Evolutionary conservation across 2,329 filamentous ascomycete genomes (phyloP).

Genomic region (Fusarium hainanense): DNA sequence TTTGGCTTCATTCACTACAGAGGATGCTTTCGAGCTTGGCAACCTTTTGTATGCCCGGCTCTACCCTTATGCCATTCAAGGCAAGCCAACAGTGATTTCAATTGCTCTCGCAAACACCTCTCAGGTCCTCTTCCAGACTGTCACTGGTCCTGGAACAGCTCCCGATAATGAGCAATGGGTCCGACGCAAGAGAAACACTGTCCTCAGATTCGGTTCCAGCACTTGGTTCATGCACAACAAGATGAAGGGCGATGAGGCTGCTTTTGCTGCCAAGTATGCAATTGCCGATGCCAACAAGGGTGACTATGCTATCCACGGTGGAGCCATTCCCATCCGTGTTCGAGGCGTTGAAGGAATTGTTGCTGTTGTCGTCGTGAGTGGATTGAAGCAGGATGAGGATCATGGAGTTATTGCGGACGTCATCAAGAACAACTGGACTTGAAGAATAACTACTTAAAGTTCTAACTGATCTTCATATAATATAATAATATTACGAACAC

Average conservation of each 20-base stretch:
- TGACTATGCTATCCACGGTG: slow-evolving; percentile 81
- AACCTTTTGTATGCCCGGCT: slow-evolving; percentile 73
- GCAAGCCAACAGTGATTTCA: slow-evolving; percentile 67
- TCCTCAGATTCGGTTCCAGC: slow-evolving; percentile 75
- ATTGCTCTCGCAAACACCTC: slow-evolving; percentile 69
- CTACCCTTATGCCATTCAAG: slow-evolving; percentile 56
- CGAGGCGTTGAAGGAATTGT: slow-evolving; percentile 79
- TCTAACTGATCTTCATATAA: neutral
- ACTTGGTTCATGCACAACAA: slow-evolving; percentile 80
- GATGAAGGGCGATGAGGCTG: slow-evolving; percentile 70
- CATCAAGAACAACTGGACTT: slow-evolving; percentile 64
- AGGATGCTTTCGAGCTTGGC: slow-evolving; percentile 74
- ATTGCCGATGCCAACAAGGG: slow-evolving; percentile 66
- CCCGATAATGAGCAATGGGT: slow-evolving; percentile 81
- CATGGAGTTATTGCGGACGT: slow-evolving; percentile 80
- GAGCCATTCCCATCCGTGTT: slow-evolving; percentile 78
- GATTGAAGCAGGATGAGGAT: slow-evolving; percentile 80
- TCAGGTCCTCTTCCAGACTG: slow-evolving; percentile 76
- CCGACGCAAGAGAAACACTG: slow-evolving; percentile 75
- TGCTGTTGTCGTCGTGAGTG: slow-evolving; percentile 79
- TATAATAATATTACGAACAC: neutral
- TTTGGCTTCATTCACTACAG: slow-evolving; percentile 67
- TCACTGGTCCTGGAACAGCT: slow-evolving; percentile 72
- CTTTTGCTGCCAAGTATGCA: slow-evolving; percentile 73
- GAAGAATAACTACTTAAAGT: neutral